Evolutionary conservation across 192 early-diverging fungal genomes (phyloP).

Genomic region (Umbelopsis isabellina): DNA sequence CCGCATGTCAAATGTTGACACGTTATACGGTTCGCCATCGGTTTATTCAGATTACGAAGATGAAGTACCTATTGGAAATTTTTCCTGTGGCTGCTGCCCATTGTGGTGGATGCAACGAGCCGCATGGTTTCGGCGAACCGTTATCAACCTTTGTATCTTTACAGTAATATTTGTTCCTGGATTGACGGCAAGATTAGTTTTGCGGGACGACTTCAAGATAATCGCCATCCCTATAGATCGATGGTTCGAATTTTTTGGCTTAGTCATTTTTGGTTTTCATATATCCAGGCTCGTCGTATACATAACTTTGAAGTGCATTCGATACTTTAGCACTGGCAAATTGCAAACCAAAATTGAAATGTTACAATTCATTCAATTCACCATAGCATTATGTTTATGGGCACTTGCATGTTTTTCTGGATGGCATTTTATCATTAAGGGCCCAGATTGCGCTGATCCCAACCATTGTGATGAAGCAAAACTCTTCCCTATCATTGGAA

Average conservation of each 20-base stretch:
- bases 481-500: slow-evolving; percentile 1
- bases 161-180: background rate
- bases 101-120: background rate
- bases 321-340: background rate
- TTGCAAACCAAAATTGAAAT: background rate
- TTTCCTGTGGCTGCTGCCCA: slow-evolving; percentile 9
- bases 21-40: slow-evolving; percentile 1
- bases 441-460: background rate
- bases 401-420: slow-evolving; percentile 4
- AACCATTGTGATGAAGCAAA: background rate
- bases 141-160: background rate
- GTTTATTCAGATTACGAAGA: slow-evolving; percentile 1
- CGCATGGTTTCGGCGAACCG: background rate
- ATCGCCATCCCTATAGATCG: background rate
- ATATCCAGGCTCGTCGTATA: background rate
- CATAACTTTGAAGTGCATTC: background rate
- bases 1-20: slow-evolving; percentile 12
- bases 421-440: slow-evolving; percentile 7
- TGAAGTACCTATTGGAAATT: background rate
- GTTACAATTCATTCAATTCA: slow-evolving; percentile 7
- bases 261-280: slow-evolving; percentile 5
- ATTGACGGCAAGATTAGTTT: background rate
- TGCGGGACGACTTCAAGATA: background rate
- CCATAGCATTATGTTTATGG: slow-evolving; percentile 5
- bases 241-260: slow-evolving; percentile 8